A percentile compares a stretch with the other conserved stretches of the same genome.
Conservation (phyloP, 441 rosid genomes). For the Brassica balearica region DNA sequence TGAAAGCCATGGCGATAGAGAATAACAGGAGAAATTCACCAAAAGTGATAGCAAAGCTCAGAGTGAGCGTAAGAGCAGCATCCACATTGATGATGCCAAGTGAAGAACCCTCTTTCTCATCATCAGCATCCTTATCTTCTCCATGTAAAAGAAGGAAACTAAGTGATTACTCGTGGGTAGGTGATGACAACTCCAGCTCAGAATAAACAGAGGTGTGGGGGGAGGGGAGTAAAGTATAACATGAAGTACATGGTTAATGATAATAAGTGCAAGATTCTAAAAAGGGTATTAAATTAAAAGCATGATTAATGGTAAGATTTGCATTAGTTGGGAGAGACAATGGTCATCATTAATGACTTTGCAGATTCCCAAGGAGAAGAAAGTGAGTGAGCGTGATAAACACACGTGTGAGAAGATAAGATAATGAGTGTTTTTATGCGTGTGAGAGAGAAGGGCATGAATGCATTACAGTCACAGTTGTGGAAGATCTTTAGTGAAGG, state of each 20-base stretch:
- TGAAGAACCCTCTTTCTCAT: conserved; percentile 56
- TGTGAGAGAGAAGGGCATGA: neutral
- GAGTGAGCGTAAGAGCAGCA: conserved; percentile 63
- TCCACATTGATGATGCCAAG: conserved; percentile 54
- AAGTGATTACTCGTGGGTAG: conserved; percentile 65
- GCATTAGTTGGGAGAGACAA: conserved; percentile 53
- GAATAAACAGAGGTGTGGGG: conserved; percentile 29
- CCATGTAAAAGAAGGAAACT: conserved; percentile 74
- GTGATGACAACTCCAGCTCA: conserved; percentile 73
- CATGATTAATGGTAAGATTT: conserved; percentile 15
- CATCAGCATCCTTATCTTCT: conserved; percentile 51
- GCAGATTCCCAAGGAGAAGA: conserved; percentile 94
- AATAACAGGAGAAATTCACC: conserved; percentile 53
- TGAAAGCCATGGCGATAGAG: conserved; percentile 67
- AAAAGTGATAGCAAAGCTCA: conserved; percentile 60
- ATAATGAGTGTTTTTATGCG: conserved; percentile 17
- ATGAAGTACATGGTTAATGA: conserved; percentile 31
- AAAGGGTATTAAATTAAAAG: neutral
- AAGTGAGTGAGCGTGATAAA: neutral
- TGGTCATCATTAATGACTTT: conserved; percentile 58
- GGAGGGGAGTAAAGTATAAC: conserved; percentile 1
- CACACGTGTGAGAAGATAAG: conserved; percentile 40
- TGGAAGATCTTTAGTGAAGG: conserved; percentile 26
- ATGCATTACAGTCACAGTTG: conserved; percentile 23
- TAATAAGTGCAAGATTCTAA: conserved; percentile 10